Conservation (phyloP, 73 alveolate genomes). For the Tetrahymena thermophila region DNA sequence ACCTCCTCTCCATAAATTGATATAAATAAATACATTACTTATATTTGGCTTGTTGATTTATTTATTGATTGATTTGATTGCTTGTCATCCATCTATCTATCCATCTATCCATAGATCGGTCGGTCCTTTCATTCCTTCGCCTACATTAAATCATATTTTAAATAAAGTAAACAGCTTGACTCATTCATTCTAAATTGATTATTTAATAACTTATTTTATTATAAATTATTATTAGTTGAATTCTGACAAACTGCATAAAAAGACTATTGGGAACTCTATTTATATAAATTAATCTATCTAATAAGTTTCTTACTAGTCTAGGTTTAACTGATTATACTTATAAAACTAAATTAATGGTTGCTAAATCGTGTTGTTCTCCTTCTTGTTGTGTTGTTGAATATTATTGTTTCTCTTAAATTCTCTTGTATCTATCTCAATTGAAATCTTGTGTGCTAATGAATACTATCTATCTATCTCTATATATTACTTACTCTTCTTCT, state of each 20-base stretch:
- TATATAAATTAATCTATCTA: background rate
- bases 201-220: background rate
- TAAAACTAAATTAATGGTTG: background rate
- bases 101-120: too few species aligned
- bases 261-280: background rate
- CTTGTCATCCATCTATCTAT: background rate
- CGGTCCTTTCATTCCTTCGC: background rate
- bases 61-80: background rate
- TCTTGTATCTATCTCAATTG: constrained; percentile 1
- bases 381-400: background rate
- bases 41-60: too few species aligned
- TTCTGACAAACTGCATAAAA: background rate
- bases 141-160: background rate
- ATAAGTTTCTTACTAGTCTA: background rate
- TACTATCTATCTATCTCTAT: background rate
- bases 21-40: background rate
- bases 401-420: background rate
- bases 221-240: background rate
- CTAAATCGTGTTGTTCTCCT: constrained; percentile 1
- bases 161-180: background rate
- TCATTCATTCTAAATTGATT: background rate
- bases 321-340: background rate
- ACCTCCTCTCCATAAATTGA: background rate
- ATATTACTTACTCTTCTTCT: background rate
- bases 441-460: constrained; percentile 1